Conservation (phyloP, 441 rosid species). For the Pelargonium myrrhifolium region DNA sequence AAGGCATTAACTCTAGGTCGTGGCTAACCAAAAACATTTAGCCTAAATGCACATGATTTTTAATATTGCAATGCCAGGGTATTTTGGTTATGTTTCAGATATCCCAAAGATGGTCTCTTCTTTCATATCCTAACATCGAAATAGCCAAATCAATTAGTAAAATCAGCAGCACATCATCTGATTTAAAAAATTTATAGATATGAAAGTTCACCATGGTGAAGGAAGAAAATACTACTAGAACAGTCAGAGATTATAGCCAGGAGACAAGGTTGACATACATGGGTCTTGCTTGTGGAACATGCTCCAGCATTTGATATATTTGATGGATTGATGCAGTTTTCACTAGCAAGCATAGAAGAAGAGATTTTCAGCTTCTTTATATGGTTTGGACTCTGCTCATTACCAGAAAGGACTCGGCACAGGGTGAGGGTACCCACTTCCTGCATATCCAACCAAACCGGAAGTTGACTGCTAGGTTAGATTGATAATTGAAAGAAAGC, state of each 20-base stretch:
- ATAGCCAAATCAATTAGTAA: background rate
- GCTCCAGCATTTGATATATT: constrained; percentile 2
- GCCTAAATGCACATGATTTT: background rate
- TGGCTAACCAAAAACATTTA: background rate
- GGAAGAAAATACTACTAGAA: background rate
- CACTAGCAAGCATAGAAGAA: constrained; percentile 11
- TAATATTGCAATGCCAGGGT: background rate
- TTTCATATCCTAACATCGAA: background rate
- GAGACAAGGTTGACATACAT: constrained; percentile 25
- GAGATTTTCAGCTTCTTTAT: constrained; percentile 11
- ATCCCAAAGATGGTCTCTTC: background rate
- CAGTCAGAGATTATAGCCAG: constrained; percentile 2
- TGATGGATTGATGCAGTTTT: constrained; percentile 8
- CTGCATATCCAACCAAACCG: constrained; percentile 36
- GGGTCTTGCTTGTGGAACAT: constrained; percentile 28
- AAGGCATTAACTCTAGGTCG: background rate
- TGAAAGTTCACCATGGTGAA: background rate
- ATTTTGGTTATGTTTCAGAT: background rate
- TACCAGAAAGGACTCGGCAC: constrained; percentile 34
- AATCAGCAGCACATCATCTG: constrained; percentile 2
- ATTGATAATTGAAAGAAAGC: constrained; percentile 18
- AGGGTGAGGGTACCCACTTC: constrained; percentile 21
- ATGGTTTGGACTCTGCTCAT: constrained; percentile 12
- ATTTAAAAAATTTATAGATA: too few relatives aligned
- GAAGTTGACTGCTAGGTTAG: constrained; percentile 20